phyloP scores from a whole-genome alignment of 2,329 filamentous ascomycete species.

The Rutstroemia sp. region DNA sequence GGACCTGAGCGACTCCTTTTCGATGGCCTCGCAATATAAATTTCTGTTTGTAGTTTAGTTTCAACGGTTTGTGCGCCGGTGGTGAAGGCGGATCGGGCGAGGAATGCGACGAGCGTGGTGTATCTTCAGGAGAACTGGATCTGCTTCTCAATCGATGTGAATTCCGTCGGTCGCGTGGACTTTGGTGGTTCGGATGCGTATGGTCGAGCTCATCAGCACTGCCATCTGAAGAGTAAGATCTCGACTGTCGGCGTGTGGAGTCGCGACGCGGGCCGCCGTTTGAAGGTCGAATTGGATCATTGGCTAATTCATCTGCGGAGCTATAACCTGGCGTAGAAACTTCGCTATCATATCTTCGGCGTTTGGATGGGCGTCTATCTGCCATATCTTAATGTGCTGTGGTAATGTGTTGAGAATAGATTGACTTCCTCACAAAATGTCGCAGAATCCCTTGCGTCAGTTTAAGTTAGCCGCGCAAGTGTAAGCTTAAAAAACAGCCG shows the following conservation, averaged over 20 bases:
- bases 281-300: slow-evolving; percentile 28
- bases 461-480: too few species aligned
- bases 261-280: slow-evolving; percentile 22
- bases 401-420: slow-evolving; percentile 23
- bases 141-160: slow-evolving; percentile 13
- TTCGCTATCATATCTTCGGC: slow-evolving; percentile 32
- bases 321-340: slow-evolving; percentile 36
- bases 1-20: slow-evolving; percentile 73
- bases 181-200: slow-evolving; percentile 18
- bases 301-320: slow-evolving; percentile 38
- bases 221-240: slow-evolving; percentile 22
- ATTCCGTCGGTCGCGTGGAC: neutral
- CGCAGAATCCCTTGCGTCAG: too few species aligned
- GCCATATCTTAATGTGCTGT: slow-evolving; percentile 13
- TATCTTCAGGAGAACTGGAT: slow-evolving; percentile 19
- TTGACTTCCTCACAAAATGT: neutral
- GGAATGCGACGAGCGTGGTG: slow-evolving; percentile 22
- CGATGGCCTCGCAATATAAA: slow-evolving; percentile 71
- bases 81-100: slow-evolving; percentile 16
- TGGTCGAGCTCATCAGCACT: slow-evolving; percentile 26
- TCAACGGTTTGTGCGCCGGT: slow-evolving; percentile 21
- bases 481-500: too few species aligned
- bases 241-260: slow-evolving; percentile 15
- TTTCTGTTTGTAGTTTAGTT: slow-evolving; percentile 42
- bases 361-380: slow-evolving; percentile 16